phyloP scores from a whole-genome alignment of 768 basidiomycete species.

The Amanita pseudoporphyria region DNA sequence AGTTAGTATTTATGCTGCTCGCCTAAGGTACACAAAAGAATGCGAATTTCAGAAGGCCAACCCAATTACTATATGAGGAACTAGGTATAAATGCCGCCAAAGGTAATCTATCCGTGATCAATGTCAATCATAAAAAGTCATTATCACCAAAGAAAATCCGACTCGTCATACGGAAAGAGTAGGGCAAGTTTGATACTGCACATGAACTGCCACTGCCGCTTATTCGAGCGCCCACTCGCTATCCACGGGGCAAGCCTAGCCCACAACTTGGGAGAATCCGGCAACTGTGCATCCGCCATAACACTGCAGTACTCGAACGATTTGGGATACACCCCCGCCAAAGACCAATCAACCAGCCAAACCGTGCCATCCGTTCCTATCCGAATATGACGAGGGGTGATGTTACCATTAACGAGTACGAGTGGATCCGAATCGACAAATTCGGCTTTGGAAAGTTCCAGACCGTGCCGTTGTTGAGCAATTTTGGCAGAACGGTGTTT shows the following conservation, averaged over 20 bases:
- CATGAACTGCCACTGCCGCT: not conserved
- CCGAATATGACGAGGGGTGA: slow-evolving; percentile 15
- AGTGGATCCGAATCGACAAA: slow-evolving; percentile 15
- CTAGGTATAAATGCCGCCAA: too few species aligned
- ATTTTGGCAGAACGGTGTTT: not conserved
- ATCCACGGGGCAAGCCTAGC: not conserved
- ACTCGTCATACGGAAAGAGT: not conserved
- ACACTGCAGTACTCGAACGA: slow-evolving; percentile 11
- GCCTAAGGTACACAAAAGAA: too few species aligned
- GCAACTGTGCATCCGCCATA: slow-evolving; percentile 1
- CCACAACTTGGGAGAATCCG: not conserved
- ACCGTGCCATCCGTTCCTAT: slow-evolving; percentile 12
- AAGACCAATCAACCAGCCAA: slow-evolving; percentile 16
- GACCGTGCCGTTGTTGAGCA: slow-evolving; percentile 3
- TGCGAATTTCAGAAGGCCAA: too few species aligned
- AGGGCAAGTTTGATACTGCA: slow-evolving; percentile 1
- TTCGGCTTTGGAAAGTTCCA: not conserved
- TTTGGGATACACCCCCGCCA: slow-evolving; percentile 13
- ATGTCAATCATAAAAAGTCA: too few species aligned
- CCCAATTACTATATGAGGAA: too few species aligned
- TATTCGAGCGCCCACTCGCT: not conserved
- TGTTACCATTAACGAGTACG: slow-evolving; percentile 15
- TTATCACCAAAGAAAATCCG: not conserved
- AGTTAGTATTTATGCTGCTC: too few species aligned
- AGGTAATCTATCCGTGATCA: too few species aligned